Conservation (phyloP, 129 eudicot genomes). For the Helianthus tuberosus region DNA sequence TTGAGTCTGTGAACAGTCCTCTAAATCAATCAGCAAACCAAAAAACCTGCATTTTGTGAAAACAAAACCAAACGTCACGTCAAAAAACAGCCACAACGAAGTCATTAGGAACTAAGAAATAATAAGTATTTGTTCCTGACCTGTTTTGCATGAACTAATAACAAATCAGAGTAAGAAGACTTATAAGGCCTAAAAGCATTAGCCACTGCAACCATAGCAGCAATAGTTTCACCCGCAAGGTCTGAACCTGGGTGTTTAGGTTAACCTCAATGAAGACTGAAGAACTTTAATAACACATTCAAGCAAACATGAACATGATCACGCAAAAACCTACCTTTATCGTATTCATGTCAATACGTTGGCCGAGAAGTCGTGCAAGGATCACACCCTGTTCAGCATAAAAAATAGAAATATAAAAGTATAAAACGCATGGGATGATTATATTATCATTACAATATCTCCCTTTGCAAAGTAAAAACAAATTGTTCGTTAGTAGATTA, state of each 20-base stretch:
- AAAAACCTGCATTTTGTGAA: conserved; percentile 61
- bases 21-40: conserved; percentile 83
- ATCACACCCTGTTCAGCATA: no score
- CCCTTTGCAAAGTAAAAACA: no score
- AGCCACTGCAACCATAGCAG: conserved; percentile 88
- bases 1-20: conserved; percentile 67
- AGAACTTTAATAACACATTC: no score
- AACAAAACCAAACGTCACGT: conserved; percentile 3
- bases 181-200: conserved; percentile 67
- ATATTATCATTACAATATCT: no score
- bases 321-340: no score
- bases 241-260: conserved; percentile 81
- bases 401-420: no score
- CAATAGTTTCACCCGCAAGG: conserved; percentile 96
- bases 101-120: background rate
- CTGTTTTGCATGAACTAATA: conserved; percentile 78
- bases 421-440: no score
- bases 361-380: no score
- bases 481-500: no score
- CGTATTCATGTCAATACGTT: no score
- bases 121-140: conserved; percentile 21
- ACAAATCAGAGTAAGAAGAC: conserved; percentile 67
- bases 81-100: background rate
- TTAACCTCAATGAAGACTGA: no score
- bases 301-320: no score